phyloP scores from a whole-genome alignment of 306 rosid species.

The Calophaca sinica region DNA sequence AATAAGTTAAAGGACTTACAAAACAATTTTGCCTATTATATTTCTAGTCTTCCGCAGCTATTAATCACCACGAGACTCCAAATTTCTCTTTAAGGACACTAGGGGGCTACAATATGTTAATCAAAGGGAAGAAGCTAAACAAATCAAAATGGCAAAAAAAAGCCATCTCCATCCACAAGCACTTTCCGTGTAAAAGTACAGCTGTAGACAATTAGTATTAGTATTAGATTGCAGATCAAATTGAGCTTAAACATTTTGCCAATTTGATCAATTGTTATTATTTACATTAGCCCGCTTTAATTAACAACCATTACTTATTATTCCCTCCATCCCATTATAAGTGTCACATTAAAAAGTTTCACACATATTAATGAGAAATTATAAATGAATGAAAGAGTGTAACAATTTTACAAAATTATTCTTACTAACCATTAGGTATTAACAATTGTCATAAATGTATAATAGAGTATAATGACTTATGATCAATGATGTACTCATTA shows the following conservation, averaged over 20 bases:
- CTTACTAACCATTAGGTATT: no score
- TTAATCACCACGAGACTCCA: background rate
- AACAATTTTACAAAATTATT: no score
- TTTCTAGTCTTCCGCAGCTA: slow-evolving; percentile 12
- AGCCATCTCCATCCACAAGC: slow-evolving; percentile 21
- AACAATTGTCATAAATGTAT: no score
- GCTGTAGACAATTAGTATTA: background rate
- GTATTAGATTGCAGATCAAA: slow-evolving; percentile 13
- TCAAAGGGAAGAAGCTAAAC: background rate
- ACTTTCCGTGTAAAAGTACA: slow-evolving; percentile 16
- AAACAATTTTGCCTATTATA: background rate
- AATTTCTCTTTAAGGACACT: no score
- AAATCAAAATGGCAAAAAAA: background rate
- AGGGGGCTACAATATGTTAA: background rate
- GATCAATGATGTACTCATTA: no score
- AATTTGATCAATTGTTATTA: slow-evolving; percentile 16
- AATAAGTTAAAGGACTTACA: no score
- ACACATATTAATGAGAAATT: no score
- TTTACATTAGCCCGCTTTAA: slow-evolving; percentile 42
- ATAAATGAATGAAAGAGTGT: no score
- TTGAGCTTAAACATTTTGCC: slow-evolving; percentile 34
- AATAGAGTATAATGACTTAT: no score
- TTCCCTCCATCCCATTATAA: no score
- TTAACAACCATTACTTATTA: slow-evolving; percentile 16
- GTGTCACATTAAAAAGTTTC: no score